Evolutionary conservation across 768 basidiomycete genomes (phyloP).

Genomic region (Tricholoma bakamatsutake): DNA sequence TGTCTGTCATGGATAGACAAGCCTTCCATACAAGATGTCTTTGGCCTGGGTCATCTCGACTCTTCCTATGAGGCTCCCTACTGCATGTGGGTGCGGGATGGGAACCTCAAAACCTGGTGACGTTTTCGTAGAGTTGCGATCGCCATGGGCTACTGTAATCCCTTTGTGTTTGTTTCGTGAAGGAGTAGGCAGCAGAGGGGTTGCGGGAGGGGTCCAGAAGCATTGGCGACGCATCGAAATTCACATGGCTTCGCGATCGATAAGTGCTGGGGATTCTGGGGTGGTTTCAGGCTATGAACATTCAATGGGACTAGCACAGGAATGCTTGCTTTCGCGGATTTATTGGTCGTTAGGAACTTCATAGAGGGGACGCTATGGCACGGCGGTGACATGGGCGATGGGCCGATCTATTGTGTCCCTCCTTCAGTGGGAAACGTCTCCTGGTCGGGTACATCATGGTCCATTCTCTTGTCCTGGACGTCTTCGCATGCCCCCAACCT

Average conservation of each 20-base stretch:
- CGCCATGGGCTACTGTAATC: constrained; percentile 42
- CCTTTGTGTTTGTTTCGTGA: constrained; percentile 15
- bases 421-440: constrained; percentile 1
- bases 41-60: constrained; percentile 37
- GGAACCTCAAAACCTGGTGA: constrained; percentile 44
- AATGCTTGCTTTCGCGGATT: constrained; percentile 16
- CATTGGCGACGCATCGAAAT: constrained; percentile 48
- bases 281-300: constrained; percentile 5
- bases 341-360: constrained; percentile 5
- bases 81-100: constrained; percentile 14
- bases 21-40: constrained; percentile 34
- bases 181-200: constrained; percentile 11
- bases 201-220: constrained; percentile 40
- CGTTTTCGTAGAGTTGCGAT: constrained; percentile 42
- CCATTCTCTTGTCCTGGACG: constrained; percentile 8
- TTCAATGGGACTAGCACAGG: constrained; percentile 25
- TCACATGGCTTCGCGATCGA: constrained; percentile 44
- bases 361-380: constrained; percentile 21
- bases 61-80: constrained; percentile 27
- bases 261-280: constrained; percentile 8
- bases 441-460: neutral
- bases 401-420: constrained; percentile 4
- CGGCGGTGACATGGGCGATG: constrained; percentile 15
- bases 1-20: constrained; percentile 16
- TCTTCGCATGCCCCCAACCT: constrained; percentile 32